Evolutionary conservation across 78 protist species (phyloP).

Genomic region (Bodo saltans): DNA sequence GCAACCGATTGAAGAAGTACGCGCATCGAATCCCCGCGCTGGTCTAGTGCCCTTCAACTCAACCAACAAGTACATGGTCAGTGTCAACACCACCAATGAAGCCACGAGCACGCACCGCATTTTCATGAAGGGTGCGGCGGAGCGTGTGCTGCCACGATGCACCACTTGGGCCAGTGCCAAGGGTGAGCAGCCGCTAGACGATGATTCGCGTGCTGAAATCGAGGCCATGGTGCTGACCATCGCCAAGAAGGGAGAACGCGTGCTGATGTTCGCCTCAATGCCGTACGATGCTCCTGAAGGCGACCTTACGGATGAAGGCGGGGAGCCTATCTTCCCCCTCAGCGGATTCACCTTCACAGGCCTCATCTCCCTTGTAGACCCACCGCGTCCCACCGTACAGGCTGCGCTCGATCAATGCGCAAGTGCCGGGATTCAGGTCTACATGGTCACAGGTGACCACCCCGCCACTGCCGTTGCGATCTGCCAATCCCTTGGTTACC

Average conservation of each 20-base stretch:
- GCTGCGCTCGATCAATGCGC: conserved; percentile 33
- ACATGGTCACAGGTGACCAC: conserved; percentile 67
- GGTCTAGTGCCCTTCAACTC: conserved; percentile 33
- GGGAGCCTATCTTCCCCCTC: neutral
- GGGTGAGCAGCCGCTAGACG: neutral
- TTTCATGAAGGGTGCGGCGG: conserved; percentile 42
- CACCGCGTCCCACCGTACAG: conserved; percentile 30
- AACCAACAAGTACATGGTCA: conserved; percentile 22
- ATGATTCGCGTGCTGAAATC: neutral
- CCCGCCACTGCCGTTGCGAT: conserved; percentile 47
- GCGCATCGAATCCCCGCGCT: neutral
- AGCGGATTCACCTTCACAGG: conserved; percentile 24
- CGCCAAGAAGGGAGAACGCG: neutral
- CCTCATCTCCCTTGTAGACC: conserved; percentile 53
- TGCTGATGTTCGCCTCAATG: neutral
- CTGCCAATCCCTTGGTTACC: conserved; percentile 40
- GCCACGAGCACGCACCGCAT: neutral
- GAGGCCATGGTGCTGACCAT: conserved; percentile 8
- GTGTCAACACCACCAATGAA: neutral
- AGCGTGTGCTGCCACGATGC: conserved; percentile 3
- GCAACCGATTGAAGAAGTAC: neutral
- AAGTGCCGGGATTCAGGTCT: conserved; percentile 48
- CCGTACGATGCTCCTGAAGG: neutral
- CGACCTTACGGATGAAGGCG: neutral
- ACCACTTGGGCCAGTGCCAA: neutral